Percentiles rank a stretch among this genome's conserved stretches.
phyloP scores from a whole-genome alignment of 2,329 filamentous ascomycete species.

The Claviceps arundinis region DNA sequence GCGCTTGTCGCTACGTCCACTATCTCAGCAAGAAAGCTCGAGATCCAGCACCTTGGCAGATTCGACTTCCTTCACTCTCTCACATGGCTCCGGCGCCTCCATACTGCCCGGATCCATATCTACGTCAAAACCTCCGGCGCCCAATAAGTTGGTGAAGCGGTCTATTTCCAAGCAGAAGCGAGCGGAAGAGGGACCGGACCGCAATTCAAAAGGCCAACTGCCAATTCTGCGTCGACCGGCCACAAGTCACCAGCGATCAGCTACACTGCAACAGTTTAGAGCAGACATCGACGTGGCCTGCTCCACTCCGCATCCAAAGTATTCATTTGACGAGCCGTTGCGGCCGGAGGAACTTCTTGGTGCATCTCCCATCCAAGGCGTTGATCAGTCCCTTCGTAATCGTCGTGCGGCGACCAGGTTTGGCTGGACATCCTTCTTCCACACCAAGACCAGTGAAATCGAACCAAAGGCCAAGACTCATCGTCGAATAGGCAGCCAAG shows the following conservation, averaged over 20 bases:
- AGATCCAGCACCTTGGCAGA: conserved; percentile 53
- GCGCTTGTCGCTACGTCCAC: conserved; percentile 52
- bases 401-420: conserved; percentile 2
- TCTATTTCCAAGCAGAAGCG: conserved; percentile 38
- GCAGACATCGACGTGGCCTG: conserved; percentile 16
- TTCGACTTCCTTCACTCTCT: conserved; percentile 51
- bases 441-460: conserved; percentile 24
- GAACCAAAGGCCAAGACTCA: conserved; percentile 10
- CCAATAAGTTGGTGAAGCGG: conserved; percentile 70
- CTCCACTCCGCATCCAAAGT: conserved; percentile 14
- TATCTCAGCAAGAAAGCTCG: conserved; percentile 50
- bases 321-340: conserved; percentile 23
- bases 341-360: conserved; percentile 17
- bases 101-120: conserved; percentile 36
- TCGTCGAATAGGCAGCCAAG: conserved; percentile 10
- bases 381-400: conserved; percentile 6
- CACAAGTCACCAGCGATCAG: conserved; percentile 66
- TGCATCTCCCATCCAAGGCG: conserved; percentile 13
- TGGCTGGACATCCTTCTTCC: conserved; percentile 46
- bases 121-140: conserved; percentile 34
- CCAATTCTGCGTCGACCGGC: conserved; percentile 58
- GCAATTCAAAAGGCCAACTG: conserved; percentile 45
- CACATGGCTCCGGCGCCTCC: conserved; percentile 52
- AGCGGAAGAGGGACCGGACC: conserved; percentile 27
- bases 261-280: conserved; percentile 47